These are phyloP conservation scores for Fusarium veterinarium DNA, from an alignment of 2,329 filamentous ascomycete species.

Conservation along the genomic window DNA sequence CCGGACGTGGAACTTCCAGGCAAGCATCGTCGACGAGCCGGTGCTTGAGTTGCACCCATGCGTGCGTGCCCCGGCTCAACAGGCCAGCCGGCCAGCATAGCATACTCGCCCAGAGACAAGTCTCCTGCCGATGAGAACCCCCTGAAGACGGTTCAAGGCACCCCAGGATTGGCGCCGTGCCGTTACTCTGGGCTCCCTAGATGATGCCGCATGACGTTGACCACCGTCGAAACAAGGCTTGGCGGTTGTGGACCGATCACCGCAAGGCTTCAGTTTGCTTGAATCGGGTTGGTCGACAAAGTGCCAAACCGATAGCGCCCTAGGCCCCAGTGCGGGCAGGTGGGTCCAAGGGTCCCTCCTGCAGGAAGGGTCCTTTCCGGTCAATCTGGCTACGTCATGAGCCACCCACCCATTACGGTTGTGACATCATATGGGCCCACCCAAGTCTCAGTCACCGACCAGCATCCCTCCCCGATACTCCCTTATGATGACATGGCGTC, in stretches of 20 bases:
- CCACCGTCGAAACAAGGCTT: slow-evolving; percentile 33
- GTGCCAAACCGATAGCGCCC: slow-evolving; percentile 21
- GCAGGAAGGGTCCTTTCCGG: slow-evolving; percentile 47
- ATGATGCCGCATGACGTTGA: slow-evolving; percentile 48
- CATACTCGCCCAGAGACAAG: not conserved
- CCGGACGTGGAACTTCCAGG: slow-evolving; percentile 57
- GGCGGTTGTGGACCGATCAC: slow-evolving; percentile 33
- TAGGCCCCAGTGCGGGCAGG: slow-evolving; percentile 17
- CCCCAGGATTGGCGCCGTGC: slow-evolving; percentile 1
- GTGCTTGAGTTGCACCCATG: slow-evolving; percentile 16
- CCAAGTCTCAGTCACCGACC: slow-evolving; percentile 14
- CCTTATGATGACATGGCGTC: slow-evolving; percentile 45
- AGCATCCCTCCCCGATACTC: slow-evolving; percentile 10
- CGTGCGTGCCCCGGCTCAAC: not conserved
- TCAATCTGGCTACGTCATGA: slow-evolving; percentile 23
- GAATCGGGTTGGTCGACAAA: slow-evolving; percentile 28
- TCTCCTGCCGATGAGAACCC: not conserved
- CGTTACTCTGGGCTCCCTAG: slow-evolving; percentile 12
- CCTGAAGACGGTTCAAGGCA: not conserved
- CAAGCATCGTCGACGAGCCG: slow-evolving; percentile 34
- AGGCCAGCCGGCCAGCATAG: not conserved
- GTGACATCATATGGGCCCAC: slow-evolving; percentile 33
- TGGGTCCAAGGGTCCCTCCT: slow-evolving; percentile 48
- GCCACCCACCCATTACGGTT: not conserved
- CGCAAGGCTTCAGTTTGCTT: slow-evolving; percentile 25